Base-by-base conservation (phyloP, 257 asterid species). In the Penstemon davidsonii region DNA sequence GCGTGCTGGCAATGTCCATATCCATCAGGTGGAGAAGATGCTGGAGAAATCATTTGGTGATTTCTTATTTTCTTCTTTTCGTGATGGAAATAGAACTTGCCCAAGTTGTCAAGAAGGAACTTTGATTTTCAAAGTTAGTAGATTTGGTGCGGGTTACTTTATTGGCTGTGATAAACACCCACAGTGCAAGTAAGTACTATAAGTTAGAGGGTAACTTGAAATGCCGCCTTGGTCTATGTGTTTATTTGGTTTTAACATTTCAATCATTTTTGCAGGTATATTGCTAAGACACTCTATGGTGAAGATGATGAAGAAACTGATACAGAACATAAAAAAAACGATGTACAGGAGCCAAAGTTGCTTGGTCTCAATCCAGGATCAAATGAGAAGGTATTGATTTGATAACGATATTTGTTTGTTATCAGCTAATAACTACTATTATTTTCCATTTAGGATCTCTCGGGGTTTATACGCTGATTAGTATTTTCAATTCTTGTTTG, bases 81-180 rank as follows among this genome's bases (percentile, higher is more conserved):
- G 72, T 55, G 81, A 82, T 58, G 87, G 83, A 76, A 72, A 77
- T 62, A 93, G 90, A 83, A 81, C 84, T 38, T 93, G 99, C 78
- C 99, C 99, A 19, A 87, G 96, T 70, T 93, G 97, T 82, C 53
- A 39, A 37, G 81, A 74, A 53, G 97, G 97, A 75, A 84, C 85
- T n/a, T 79, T 90, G 75, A 83, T 77, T 69, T 93, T 93, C 82
- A 93, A 90, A 83, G 92, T 93, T 51, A 90, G 98, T 80, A 84
- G 87, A 76, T 83, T 83, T 72, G 98, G 98, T 44, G 94, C 88
- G 39, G 97, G 96, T 50, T 93, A 90, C 72, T 93, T 88, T 75
- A 87, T 93, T 64, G 97, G 94, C 69, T 93, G 98, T 69, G 96
- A 90, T 84, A 94, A 93, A 69, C 95, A 90, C 87, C 97, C 96